Conservation (phyloP, 2,329 filamentous ascomycete genomes). For the Pseudogymnoascus sp. region DNA sequence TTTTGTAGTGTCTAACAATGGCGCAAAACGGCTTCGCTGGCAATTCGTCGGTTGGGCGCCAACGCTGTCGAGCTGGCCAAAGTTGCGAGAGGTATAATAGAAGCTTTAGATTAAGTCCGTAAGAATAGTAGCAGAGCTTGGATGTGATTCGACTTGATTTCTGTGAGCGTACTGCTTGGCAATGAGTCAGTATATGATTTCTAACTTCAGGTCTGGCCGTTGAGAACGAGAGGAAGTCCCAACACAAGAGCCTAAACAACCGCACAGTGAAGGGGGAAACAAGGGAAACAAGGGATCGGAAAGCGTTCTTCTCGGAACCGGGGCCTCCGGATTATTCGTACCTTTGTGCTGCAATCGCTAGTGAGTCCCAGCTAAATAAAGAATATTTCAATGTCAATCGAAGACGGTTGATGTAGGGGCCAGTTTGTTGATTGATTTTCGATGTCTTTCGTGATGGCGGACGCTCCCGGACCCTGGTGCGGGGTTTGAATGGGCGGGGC, state of each 20-base stretch:
- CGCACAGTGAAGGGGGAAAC: background rate
- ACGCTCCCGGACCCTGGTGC: slow-evolving; percentile 5
- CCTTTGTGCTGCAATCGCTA: background rate
- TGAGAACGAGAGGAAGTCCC: background rate
- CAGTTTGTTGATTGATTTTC: slow-evolving; percentile 6
- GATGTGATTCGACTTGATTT: background rate
- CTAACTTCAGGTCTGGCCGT: background rate
- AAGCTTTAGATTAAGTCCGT: background rate
- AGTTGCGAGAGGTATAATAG: background rate
- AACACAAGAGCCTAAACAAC: slow-evolving; percentile 2
- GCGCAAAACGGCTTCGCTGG: slow-evolving; percentile 2
- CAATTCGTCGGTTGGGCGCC: slow-evolving; percentile 6
- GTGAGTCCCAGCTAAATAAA: background rate
- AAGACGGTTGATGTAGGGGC: background rate
- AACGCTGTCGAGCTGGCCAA: slow-evolving; percentile 1
- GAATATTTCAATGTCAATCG: background rate
- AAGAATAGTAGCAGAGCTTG: background rate
- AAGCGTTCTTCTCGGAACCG: background rate
- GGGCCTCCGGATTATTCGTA: background rate
- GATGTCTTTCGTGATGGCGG: slow-evolving; percentile 1
- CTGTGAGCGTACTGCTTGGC: background rate
- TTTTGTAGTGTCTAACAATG: too few relatives aligned
- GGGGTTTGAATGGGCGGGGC: slow-evolving; percentile 7
- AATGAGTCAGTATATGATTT: background rate
- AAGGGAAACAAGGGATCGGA: background rate